Evolutionary conservation across 345 rosid genomes (phyloP), one percentile per base, ranked within the genome.

Genomic region (Pistacia atlantica): DNA sequence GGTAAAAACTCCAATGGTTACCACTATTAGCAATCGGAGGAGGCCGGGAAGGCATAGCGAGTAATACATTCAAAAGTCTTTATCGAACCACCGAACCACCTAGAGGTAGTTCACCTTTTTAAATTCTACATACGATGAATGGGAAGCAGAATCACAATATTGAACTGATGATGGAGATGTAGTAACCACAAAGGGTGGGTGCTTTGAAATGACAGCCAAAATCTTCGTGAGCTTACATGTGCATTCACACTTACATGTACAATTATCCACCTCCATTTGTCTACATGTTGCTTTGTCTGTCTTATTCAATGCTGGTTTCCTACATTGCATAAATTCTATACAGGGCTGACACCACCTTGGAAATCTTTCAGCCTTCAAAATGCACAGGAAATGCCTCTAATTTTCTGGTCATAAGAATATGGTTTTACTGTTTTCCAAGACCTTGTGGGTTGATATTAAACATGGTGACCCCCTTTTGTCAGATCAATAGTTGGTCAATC

Each of bases 161-260:
- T 25, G 25, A 25, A 25, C 25, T 25, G 25, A 25, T 22, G 79
- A 80, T 65, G 45, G 63, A 35, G 82, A 80, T 46, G 37, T 65
- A 9, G 12, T 64, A 68, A 65, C 73, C 61, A 80, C 8, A 28
- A 38, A 64, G 67, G 18, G 45, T 54, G 67, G 25, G 52, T 38
- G 72, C 58, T 52, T 16, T 52, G 45, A 38, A 76, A 31, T 77
- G 80, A 45, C 80, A 59, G 11, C 38, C 51, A 71, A 49, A 13
- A 45, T 45, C 54, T 61, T 54, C 69, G 48, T 65, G 77, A 74
- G 72, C 79, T 69, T 68, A 56, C 68, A 69, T 79, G 73, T 76
- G 75, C 46, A 58, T 67, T 11, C 31, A 64, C 63, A 55, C 60
- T n/a, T 42, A 25, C 25, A 25, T 11, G 22, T 22, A 69, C 58